Base-by-base conservation (phyloP, 2,329 filamentous ascomycete genomes). In the Capronia americana region DNA sequence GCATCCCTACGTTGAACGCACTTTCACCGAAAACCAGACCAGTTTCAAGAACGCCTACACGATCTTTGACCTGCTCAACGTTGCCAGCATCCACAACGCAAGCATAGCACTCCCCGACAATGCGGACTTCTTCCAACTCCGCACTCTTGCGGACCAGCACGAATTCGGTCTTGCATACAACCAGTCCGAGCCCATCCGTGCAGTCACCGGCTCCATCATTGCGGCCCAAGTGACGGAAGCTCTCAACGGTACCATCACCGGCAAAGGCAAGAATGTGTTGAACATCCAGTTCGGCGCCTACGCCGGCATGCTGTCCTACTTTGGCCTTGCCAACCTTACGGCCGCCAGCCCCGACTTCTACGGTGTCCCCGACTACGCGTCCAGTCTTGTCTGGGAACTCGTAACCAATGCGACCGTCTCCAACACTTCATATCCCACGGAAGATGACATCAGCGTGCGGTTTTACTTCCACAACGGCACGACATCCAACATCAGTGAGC, bases 121-220 rank as follows among this genome's bases (percentile, higher is more conserved):
- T 26, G 75, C 86, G 59, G 82, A 91, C 54, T 84, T 93, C 67
- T 89, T 87, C 55, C 86, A 90, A 75, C 85, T 95, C 64, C 84
- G 86, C 72, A 85, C 85, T n/a, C 87, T 95, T 34, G 93, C 93
- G 72, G 88, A 93, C 76, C 81, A 82, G 65, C 91, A 95, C 77
- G 91, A 97, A 78, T 96, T 86, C 83, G 90, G 89, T 74, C 87
- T 95, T 14, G 92, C 92, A 61, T 96, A 90, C 86, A 94, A 96
- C 80, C 79, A 81, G 72, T 77, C 79, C 2, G 79, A 81, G 48
- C 72, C 77, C n/a, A 77, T 81, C 61, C 80, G 81, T 26, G 80
- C 81, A 17, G 82, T 83, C 7, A 83, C 84, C 57, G 86, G 87
- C 44, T 87, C 88, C 1, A 86, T 87, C 61, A 80, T 98, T 17